Evolutionary conservation across 257 asterid genomes (phyloP).

Genomic region (Coffea canephora): DNA sequence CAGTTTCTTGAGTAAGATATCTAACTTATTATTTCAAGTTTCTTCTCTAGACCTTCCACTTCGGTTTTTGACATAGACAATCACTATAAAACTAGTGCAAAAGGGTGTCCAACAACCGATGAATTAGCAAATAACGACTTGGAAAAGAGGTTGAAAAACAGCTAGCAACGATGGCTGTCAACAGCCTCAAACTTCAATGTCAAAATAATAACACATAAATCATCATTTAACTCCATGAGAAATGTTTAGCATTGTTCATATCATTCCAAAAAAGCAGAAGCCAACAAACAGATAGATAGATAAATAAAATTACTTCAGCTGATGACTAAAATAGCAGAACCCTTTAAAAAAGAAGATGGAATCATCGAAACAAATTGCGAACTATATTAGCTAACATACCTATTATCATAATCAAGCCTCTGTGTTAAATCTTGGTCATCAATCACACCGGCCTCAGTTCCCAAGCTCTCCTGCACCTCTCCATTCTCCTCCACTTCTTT

Average conservation of each 20-base stretch:
- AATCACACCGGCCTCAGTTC: conserved; percentile 23
- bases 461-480: conserved; percentile 33
- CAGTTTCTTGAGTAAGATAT: neutral
- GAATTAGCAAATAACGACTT: neutral
- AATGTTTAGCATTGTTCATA: neutral
- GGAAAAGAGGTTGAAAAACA: neutral
- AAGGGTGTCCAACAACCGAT: neutral
- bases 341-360: neutral
- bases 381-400: conserved; percentile 30
- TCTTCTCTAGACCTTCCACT: neutral
- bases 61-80: neutral
- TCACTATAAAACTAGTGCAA: neutral
- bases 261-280: neutral
- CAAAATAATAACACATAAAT: neutral
- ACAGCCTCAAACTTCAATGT: neutral
- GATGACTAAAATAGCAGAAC: too few relatives aligned
- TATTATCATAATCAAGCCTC: conserved; percentile 20
- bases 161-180: too few relatives aligned
- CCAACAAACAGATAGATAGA: neutral
- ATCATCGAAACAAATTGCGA: neutral
- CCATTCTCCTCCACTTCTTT: conserved; percentile 17
- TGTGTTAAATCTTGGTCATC: conserved; percentile 28
- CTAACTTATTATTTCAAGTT: neutral
- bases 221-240: neutral
- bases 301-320: neutral